phyloP scores from a whole-genome alignment of 805 yeast genomes.

The Metschnikowia matae region DNA sequence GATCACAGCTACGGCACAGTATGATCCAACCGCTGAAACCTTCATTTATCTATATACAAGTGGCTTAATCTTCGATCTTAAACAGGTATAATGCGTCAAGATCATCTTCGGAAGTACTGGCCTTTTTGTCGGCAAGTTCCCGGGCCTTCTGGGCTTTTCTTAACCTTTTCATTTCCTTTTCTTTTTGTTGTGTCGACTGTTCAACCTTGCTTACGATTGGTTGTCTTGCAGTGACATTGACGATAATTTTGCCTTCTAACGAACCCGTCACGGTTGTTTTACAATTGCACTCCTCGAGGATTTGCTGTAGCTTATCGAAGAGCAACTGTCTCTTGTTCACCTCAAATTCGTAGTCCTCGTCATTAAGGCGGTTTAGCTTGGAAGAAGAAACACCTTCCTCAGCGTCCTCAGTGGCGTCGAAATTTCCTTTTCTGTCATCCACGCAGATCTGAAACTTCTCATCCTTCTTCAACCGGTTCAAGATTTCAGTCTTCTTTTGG shows the following conservation, averaged over 20 bases:
- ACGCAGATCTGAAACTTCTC: conserved; percentile 30
- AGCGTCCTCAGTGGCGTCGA: conserved; percentile 13
- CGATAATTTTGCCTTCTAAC: conserved; percentile 22
- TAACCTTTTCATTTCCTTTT: conserved; percentile 17
- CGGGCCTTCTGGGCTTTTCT: conserved; percentile 17
- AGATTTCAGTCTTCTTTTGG: conserved; percentile 52
- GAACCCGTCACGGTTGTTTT: conserved; percentile 26
- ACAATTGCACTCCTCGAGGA: conserved; percentile 31
- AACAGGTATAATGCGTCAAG: conserved; percentile 39
- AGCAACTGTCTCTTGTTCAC: conserved; percentile 29
- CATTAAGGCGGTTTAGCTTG: conserved; percentile 3
- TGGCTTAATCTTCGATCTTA: conserved; percentile 34
- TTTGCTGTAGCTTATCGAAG: conserved; percentile 20
- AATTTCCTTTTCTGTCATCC: conserved; percentile 20
- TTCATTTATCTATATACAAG: conserved; percentile 4
- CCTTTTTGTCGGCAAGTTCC: conserved; percentile 17
- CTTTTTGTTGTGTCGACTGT: conserved; percentile 6
- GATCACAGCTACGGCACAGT: conserved; percentile 14
- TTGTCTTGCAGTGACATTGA: conserved; percentile 16
- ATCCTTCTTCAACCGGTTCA: conserved; percentile 42
- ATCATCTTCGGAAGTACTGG: conserved; percentile 22
- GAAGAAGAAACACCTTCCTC: conserved; percentile 9
- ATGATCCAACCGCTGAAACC: conserved; percentile 6
- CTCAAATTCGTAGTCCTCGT: conserved; percentile 17
- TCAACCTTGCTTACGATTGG: background rate